Percentiles rank a stretch among this genome's conserved stretches.
These are phyloP conservation scores for Colletotrichum tamarilloi DNA, from an alignment of 2,329 filamentous ascomycete species.

Conservation along the genomic window DNA sequence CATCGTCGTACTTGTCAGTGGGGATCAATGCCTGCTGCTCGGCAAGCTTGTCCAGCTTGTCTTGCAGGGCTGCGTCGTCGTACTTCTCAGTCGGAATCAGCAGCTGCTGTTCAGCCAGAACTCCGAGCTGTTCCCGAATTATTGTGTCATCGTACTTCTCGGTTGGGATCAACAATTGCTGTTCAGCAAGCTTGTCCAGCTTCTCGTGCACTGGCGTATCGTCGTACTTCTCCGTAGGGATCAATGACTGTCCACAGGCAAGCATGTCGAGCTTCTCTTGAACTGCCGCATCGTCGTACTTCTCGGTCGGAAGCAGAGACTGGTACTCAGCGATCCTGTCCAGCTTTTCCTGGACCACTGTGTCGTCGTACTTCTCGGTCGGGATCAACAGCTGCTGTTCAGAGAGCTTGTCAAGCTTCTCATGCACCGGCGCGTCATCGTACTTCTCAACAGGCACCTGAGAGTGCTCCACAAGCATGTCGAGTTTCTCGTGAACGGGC, in stretches of 20 bases:
- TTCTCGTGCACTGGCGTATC: constrained; percentile 15
- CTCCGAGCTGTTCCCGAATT: constrained; percentile 14
- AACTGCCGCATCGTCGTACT: constrained; percentile 10
- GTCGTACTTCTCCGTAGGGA: constrained; percentile 19
- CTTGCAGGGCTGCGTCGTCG: constrained; percentile 41
- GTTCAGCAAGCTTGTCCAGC: constrained; percentile 41
- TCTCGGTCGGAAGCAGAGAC: constrained; percentile 43
- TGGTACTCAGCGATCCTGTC: constrained; percentile 52
- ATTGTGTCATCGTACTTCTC: constrained; percentile 19
- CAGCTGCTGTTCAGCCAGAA: constrained; percentile 23
- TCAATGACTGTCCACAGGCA: constrained; percentile 58
- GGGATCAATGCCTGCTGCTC: constrained; percentile 26
- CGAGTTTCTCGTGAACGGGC: constrained; percentile 61
- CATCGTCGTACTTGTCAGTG: constrained; percentile 39
- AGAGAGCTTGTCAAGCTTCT: constrained; percentile 57
- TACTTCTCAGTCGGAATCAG: constrained; percentile 35
- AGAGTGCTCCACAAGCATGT: constrained; percentile 56
- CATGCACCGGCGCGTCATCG: constrained; percentile 40
- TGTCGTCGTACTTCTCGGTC: constrained; percentile 18
- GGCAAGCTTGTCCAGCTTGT: constrained; percentile 50
- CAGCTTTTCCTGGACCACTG: constrained; percentile 8
- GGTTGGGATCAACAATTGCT: constrained; percentile 53
- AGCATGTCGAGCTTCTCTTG: constrained; percentile 24
- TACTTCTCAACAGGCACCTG: constrained; percentile 37
- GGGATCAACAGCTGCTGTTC: constrained; percentile 62